These are phyloP conservation scores for Ordospora pajunii DNA, from an alignment of 371 early-diverging fungal genomes.

Conservation along the genomic window DNA sequence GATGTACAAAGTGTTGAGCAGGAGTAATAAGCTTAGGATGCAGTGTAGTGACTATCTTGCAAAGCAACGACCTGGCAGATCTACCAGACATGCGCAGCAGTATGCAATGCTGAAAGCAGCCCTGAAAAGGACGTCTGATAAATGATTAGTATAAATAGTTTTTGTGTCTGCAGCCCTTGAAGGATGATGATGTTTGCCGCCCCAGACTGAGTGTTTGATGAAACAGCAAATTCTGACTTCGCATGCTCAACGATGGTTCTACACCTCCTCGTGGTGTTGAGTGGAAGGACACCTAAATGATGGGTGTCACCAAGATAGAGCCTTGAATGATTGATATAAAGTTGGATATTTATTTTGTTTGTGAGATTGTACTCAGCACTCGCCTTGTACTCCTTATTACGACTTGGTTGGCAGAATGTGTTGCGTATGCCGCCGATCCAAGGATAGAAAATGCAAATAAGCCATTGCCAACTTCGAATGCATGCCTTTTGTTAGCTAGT, in stretches of 20 bases:
- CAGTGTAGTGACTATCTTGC: background rate
- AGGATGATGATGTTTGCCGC: slow-evolving; percentile 39
- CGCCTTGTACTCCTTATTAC: background rate
- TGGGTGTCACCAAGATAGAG: background rate
- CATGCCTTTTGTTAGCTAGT: background rate
- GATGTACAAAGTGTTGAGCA: slow-evolving; percentile 1
- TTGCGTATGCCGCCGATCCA: background rate
- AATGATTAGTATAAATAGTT: slow-evolving; percentile 11
- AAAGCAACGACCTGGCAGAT: background rate
- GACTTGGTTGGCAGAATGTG: background rate
- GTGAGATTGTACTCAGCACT: background rate
- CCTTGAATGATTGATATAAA: background rate
- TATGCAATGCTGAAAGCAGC: background rate
- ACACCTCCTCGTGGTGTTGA: slow-evolving; percentile 8
- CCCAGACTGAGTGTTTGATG: slow-evolving; percentile 35
- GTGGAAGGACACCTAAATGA: background rate
- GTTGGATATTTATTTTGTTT: background rate
- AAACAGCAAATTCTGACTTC: slow-evolving; percentile 33
- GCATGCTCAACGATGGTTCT: background rate
- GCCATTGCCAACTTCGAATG: background rate
- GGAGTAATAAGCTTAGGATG: background rate
- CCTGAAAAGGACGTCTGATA: background rate
- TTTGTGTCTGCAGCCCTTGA: slow-evolving; percentile 8
- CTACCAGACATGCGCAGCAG: background rate
- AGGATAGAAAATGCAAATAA: background rate